Base-by-base conservation (phyloP, 2,329 filamentous ascomycete genomes). In the Penicillium hesseltinei region DNA sequence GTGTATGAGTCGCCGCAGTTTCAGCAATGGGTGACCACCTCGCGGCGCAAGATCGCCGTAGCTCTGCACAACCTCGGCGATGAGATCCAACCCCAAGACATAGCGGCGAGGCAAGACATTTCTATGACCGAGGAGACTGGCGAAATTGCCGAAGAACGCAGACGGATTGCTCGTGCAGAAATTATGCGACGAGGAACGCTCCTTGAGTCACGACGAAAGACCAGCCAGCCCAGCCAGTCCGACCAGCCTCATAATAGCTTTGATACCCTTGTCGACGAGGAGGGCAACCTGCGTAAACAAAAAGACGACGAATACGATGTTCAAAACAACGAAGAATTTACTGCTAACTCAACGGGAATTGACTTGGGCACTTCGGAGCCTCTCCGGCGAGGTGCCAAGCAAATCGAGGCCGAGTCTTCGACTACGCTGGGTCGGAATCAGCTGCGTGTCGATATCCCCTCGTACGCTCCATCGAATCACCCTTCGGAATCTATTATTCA, bases 1-100 rank as follows among this genome's bases (percentile, higher is more conserved):
- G 80, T 86, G 45, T 86, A 87, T 71, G 83, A 88, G 69, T 86
- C 82, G 40, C 85, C 85, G 0, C 81, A 87, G 67, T 78, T 88
- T 57, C 79, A 83, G 70, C 77, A 81, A 79, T 88, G 85, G 85
- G 73, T 88, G 52, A 79, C 84, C 56, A 79, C 82, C 55, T 84
- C 83, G 54, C 82, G 85, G 45, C 82, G 83, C 56, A 86, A 84
- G 71, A 81, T 88, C 60, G 83, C 83, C 21, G 71, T 84, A 57
- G 80, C 84, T 15, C 71, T 88, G 33, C 80, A 86, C 65, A 81
- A 78, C 38, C 77, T 87, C 11, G 84, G 84, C 48, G 83, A 87
- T 68, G 84, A 86, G 51, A 79, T 87, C 38, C 79, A 84, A 51
- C 81, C 81, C 4, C 71, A 59, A 68, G 67, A 76, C 64, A 68